phyloP scores from a whole-genome alignment of 2,329 filamentous ascomycete genomes.

The Fusarium anguioides region DNA sequence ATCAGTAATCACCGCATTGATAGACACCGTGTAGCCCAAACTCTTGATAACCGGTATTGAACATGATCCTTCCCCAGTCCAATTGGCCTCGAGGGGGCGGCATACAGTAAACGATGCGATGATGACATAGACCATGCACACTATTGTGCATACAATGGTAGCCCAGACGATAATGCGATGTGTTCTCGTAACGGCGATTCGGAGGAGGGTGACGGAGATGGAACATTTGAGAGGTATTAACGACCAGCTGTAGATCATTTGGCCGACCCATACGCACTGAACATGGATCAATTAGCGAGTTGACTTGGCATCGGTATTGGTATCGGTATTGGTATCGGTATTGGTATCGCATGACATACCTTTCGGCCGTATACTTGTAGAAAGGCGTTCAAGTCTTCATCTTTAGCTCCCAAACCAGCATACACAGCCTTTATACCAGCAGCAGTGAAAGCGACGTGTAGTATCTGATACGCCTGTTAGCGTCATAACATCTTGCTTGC shows the following conservation, averaged over 20 bases:
- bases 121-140: slow-evolving; percentile 6
- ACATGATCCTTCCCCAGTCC: not conserved
- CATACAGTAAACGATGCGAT: slow-evolving; percentile 10
- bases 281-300: accelerated
- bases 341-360: not conserved
- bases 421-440: not conserved
- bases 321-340: not conserved
- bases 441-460: slow-evolving; percentile 11
- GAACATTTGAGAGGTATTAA: slow-evolving; percentile 27
- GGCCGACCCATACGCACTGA: slow-evolving; percentile 28
- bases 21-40: slow-evolving; percentile 21
- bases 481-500: not conserved
- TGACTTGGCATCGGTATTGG: not conserved
- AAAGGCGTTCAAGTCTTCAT: slow-evolving; percentile 2
- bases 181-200: slow-evolving; percentile 14
- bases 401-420: slow-evolving; percentile 14
- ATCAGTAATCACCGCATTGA: slow-evolving; percentile 8
- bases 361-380: slow-evolving; percentile 20
- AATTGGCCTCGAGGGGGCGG: not conserved
- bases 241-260: slow-evolving; percentile 8
- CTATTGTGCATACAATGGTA: not conserved
- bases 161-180: slow-evolving; percentile 24
- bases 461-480: not conserved
- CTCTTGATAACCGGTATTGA: not conserved
- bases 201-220: slow-evolving; percentile 27